phyloP scores from a whole-genome alignment of 2,329 filamentous ascomycete genomes.

The Verticillium albo-atrum region DNA sequence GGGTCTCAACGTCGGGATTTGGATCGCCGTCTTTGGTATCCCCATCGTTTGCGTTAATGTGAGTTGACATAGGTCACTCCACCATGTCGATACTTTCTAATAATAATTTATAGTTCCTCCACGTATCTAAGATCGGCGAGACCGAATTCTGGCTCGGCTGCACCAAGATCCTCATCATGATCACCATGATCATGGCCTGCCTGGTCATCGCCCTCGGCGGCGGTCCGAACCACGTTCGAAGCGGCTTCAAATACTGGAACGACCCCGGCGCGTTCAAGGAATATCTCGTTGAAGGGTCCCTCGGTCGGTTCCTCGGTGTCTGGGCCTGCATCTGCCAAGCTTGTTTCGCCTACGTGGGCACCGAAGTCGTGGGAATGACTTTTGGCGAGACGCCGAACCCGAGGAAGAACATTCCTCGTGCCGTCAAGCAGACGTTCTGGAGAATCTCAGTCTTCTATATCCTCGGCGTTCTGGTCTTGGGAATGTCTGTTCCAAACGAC shows the following conservation, averaged over 20 bases:
- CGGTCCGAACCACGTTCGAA: constrained; percentile 27
- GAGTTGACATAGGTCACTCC: neutral
- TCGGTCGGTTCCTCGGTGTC: constrained; percentile 34
- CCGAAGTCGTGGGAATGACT: constrained; percentile 72
- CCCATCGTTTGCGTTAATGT: constrained; percentile 30
- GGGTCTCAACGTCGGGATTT: constrained; percentile 31
- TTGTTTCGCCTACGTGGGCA: constrained; percentile 46
- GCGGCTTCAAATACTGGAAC: constrained; percentile 39
- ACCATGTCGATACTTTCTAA: too few species aligned
- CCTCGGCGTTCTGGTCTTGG: constrained; percentile 14
- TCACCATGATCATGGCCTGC: constrained; percentile 30
- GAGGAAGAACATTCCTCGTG: constrained; percentile 14
- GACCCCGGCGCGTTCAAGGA: constrained; percentile 36
- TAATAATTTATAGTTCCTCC: constrained; percentile 27
- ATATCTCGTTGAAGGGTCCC: constrained; percentile 25
- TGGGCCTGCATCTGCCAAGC: constrained; percentile 32
- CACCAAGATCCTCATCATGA: constrained; percentile 38
- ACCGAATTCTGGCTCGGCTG: constrained; percentile 30
- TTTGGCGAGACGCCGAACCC: constrained; percentile 44
- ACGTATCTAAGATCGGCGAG: constrained; percentile 27
- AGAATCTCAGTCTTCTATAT: constrained; percentile 19
- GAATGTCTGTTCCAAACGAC: constrained; percentile 19
- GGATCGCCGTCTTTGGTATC: constrained; percentile 28
- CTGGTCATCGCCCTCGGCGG: constrained; percentile 34
- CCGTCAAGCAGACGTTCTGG: constrained; percentile 19